Evolutionary conservation across 208 protist species (phyloP), one percentile per base, ranked within the genome.

Genomic region (Acanthamoeba comandoni): DNA sequence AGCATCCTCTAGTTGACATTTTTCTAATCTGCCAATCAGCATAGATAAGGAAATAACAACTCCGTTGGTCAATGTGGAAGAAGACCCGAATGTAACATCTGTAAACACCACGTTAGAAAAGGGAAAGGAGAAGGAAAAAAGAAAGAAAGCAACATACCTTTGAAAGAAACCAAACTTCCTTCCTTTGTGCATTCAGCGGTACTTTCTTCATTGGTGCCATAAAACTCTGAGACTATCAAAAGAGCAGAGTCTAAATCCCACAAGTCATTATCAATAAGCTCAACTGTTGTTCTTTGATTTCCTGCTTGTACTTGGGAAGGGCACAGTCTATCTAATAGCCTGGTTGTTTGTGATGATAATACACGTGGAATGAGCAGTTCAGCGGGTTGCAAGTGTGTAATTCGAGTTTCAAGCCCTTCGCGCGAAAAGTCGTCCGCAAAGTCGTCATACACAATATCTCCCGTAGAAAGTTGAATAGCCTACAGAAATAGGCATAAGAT

Each of bases 371-470:
- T 17, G 22, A 91, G 35, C 19, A 91, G 65, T 24, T 91, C 84
- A 19, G 62, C 48, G n/a, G 84, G 84, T 65, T 91, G 84, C 8
- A 96, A 58, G 77, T 96, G 94, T 8, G 82, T 60, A 29, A 96
- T 31, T 2, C 93, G 57, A 19, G 94, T 96, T 29, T 96, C 93
- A 0, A 96, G 87, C n/a, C 92, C 69, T 35, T 29, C 88, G 49
- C 95, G 85, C n/a, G 91, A 62, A 9, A 87, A 13, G 43, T 73
- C 62, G 70, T 96, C 95, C 9, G 82, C 52, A 49, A 96, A 96
- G 26, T 90, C 55, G 69, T 96, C 95, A 82, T 95, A 96, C 0
- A 96, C 69, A 24, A 96, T 92, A 17, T 96, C 92, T 24, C 95
- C 95, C 17, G 95, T 96, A 22, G 84, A 70, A 11, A 77, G 60